Base-by-base conservation (phyloP, 441 rosid species). In the Adansonia rubrostipa region DNA sequence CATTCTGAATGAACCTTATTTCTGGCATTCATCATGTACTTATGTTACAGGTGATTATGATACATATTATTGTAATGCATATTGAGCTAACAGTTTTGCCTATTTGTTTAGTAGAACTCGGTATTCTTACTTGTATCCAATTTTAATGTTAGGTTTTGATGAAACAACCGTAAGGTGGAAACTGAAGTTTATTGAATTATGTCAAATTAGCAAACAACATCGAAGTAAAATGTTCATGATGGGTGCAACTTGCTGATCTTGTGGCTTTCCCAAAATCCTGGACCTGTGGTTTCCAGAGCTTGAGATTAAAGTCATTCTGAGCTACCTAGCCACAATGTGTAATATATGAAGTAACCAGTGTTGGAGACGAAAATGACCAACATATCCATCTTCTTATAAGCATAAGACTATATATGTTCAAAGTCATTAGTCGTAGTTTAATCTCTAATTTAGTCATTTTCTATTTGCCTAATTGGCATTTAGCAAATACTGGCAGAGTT, bases 1-100 rank as follows among this genome's bases (percentile, higher is more conserved):
- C n/a, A 5, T 65, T 70, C 50, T 65, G 50, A 58, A 77, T 14
- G 73, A 78, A 74, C 85, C 78, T 72, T 63, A n/a, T 56, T 74
- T 76, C 11, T 42, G 57, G 63, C 61, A 45, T 79, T 80, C 63
- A 28, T 64, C 53, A 20, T 28, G 61, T 33, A 71, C 15, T 71
- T 9, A 53, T 77, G 77, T 71, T 60, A 20, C 73, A 42, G 76
- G 69, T 77, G 64, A 33, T 80, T 63, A 60, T 51, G 40, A 44
- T 78, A 71, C 58, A 36, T 74, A 64, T 65, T 22, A 44, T 40
- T 63, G 40, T 36, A 36, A 36, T 36, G 56, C 70, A 42, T 22
- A 10, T 22, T 80, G 63, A 57, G 53, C 66, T 48, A 19, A 20
- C 51, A 33, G 10, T 53, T 9, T 9, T 57, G 28, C 54, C 42